Evolutionary conservation across 352 stramenopile species (phyloP).

Genomic region (Pythium chondricola): DNA sequence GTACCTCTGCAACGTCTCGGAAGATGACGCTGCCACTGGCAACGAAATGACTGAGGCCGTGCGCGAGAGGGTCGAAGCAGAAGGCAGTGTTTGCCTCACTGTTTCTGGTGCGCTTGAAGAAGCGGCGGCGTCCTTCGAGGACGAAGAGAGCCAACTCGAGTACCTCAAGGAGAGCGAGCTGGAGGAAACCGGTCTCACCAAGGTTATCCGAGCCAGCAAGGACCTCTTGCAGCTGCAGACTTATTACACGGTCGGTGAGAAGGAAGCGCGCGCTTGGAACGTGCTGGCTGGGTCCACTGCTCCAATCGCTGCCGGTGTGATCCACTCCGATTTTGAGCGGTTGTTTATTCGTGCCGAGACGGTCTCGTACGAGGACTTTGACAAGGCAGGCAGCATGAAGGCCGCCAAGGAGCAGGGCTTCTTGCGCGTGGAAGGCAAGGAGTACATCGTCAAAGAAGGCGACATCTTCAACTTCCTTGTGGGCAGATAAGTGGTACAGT

Average conservation of each 20-base stretch:
- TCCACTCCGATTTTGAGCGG: constrained; percentile 87
- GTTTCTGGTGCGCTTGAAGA: constrained; percentile 79
- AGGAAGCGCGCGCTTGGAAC: constrained; percentile 82
- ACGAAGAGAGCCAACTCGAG: constrained; percentile 89
- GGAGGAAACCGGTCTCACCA: constrained; percentile 66
- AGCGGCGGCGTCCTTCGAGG: constrained; percentile 71
- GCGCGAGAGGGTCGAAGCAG: constrained; percentile 50
- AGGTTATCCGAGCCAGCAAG: constrained; percentile 88
- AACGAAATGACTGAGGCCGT: constrained; percentile 91
- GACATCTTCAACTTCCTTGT: constrained; percentile 99
- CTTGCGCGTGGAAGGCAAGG: constrained; percentile 95
- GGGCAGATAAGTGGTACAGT: too few relatives aligned
- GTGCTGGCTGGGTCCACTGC: constrained; percentile 70
- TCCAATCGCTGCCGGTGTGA: constrained; percentile 64
- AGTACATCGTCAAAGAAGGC: constrained; percentile 97
- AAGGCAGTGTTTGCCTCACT: constrained; percentile 63
- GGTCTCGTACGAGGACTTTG: constrained; percentile 94
- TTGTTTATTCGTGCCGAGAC: constrained; percentile 91
- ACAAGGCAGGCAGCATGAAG: constrained; percentile 90
- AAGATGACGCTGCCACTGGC: constrained; percentile 90
- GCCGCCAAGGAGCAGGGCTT: constrained; percentile 92
- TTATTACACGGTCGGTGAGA: constrained; percentile 94
- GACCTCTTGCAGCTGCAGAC: constrained; percentile 93
- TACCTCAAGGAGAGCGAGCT: constrained; percentile 89
- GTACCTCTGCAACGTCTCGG: constrained; percentile 96